These are phyloP conservation scores for Russula sp. DNA, from an alignment of 768 basidiomycete genomes.

Conservation along the genomic window DNA sequence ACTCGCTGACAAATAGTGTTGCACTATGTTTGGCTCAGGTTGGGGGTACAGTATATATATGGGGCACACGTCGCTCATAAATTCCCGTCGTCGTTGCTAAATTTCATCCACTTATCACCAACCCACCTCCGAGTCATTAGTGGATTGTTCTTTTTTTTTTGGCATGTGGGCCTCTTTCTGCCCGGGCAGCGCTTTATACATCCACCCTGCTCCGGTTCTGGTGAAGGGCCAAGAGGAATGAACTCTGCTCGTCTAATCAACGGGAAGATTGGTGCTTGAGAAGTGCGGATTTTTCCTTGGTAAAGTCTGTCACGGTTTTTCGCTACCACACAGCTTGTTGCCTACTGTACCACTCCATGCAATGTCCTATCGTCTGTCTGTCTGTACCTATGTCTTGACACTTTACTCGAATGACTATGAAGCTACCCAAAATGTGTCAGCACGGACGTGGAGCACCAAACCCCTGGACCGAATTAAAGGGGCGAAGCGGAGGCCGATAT, in stretches of 20 bases:
- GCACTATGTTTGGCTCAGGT: conserved; percentile 5
- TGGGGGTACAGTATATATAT: background rate
- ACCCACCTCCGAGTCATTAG: background rate
- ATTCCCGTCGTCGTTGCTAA: background rate
- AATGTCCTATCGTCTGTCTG: background rate
- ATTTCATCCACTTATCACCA: background rate
- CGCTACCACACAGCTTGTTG: conserved; percentile 16
- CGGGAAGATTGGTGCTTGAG: conserved; percentile 23
- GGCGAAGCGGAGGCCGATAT: background rate
- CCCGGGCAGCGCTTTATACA: conserved; percentile 24
- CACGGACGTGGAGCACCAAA: background rate
- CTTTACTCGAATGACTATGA: background rate
- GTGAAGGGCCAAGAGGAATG: conserved; percentile 24
- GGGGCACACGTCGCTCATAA: no score
- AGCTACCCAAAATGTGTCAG: background rate
- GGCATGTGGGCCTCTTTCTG: conserved; percentile 25
- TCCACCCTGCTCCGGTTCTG: conserved; percentile 28
- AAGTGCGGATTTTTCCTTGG: conserved; percentile 16
- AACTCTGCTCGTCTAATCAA: conserved; percentile 17
- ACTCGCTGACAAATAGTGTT: conserved; percentile 12
- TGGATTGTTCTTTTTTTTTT: background rate
- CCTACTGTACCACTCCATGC: background rate
- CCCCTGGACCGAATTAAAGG: background rate
- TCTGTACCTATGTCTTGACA: background rate
- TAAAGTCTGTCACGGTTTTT: conserved; percentile 22